Conservation (phyloP, 2,329 filamentous ascomycete genomes). For the Purpureocillium takamizusanense region DNA sequence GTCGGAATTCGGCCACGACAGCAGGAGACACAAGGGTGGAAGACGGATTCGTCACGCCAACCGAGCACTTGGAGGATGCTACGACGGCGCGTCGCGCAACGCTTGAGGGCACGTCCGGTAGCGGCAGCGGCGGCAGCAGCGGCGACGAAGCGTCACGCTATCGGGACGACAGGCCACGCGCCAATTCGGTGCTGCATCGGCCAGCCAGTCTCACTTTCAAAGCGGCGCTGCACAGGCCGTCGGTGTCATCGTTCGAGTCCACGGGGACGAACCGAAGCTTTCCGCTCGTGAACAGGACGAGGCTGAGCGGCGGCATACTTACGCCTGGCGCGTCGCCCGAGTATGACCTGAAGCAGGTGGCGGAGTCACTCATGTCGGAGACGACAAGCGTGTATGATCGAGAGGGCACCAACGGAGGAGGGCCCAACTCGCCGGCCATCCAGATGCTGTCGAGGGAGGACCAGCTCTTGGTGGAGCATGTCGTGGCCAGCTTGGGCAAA, state of each 20-base stretch:
- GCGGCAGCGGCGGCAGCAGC: conserved; percentile 8
- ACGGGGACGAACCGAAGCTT: conserved; percentile 53
- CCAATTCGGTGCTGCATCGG: conserved; percentile 30
- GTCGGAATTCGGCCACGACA: conserved; percentile 21
- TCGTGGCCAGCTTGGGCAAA: conserved; percentile 50
- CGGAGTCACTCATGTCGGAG: conserved; percentile 39
- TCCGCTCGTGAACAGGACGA: conserved; percentile 46
- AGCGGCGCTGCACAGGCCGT: conserved; percentile 40
- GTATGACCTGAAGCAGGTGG: conserved; percentile 35
- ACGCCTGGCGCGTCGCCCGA: conserved; percentile 42
- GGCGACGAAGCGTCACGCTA: conserved; percentile 13
- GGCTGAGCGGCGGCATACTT: conserved; percentile 33
- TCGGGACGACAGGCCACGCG: conserved; percentile 12
- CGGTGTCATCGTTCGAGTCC: conserved; percentile 48
- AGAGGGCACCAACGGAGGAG: conserved; percentile 16
- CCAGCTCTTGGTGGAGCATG: conserved; percentile 48
- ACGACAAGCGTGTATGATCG: conserved; percentile 32
- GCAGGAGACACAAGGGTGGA: conserved; percentile 9
- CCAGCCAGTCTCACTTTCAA: conserved; percentile 31
- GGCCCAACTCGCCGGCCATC: conserved; percentile 30
- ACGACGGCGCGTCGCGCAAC: conserved; percentile 12
- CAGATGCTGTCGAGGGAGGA: conserved; percentile 44
- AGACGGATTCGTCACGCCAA: conserved; percentile 12
- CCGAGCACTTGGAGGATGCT: conserved; percentile 11
- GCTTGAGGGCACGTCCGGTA: conserved; percentile 12